These are phyloP conservation scores for Stephania cephalantha DNA, from an alignment of 164 flowering plant species.

Conservation along the genomic window DNA sequence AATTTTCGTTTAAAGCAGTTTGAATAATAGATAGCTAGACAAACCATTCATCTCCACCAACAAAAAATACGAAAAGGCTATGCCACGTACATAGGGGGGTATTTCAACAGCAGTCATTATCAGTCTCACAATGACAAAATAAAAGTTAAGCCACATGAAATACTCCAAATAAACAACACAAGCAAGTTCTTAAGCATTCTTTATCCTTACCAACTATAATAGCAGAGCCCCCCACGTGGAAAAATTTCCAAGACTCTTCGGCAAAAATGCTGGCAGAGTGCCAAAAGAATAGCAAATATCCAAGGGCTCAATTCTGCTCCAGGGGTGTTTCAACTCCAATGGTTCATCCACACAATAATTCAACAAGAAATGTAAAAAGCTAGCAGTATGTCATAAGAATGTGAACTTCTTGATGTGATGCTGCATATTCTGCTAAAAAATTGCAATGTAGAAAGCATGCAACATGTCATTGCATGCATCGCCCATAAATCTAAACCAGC, in stretches of 20 bases:
- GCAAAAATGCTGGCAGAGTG: constrained; percentile 43
- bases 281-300: constrained; percentile 38
- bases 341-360: constrained; percentile 20
- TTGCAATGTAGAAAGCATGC: constrained; percentile 25
- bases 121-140: constrained; percentile 17
- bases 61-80: constrained; percentile 16
- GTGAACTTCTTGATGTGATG: constrained; percentile 19
- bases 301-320: constrained; percentile 33
- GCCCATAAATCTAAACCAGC: constrained; percentile 10
- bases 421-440: constrained; percentile 26
- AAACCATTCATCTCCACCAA: constrained; percentile 32
- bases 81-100: constrained; percentile 14
- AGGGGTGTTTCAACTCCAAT: constrained; percentile 30
- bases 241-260: constrained; percentile 47
- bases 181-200: constrained; percentile 16
- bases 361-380: constrained; percentile 21
- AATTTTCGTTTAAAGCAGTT: not conserved
- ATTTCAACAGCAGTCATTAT: constrained; percentile 16
- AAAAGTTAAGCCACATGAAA: constrained; percentile 4
- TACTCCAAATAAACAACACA: constrained; percentile 10
- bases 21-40: constrained; percentile 2
- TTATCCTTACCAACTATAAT: constrained; percentile 38
- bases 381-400: constrained; percentile 21
- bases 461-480: constrained; percentile 21
- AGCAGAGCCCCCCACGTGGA: constrained; percentile 50